These are phyloP conservation scores for Imleria badia DNA, from an alignment of 768 basidiomycete species.

Conservation along the genomic window DNA sequence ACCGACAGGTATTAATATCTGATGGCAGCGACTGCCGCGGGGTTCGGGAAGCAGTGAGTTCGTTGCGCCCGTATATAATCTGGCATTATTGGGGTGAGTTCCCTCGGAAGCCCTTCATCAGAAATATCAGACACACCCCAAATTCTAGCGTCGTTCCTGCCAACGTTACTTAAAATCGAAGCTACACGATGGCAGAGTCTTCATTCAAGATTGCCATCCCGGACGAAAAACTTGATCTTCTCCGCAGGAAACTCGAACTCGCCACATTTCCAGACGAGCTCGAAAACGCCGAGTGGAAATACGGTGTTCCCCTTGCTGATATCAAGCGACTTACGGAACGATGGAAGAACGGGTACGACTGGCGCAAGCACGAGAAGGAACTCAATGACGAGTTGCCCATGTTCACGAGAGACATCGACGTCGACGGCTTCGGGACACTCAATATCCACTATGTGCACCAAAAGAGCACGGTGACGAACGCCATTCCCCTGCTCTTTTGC, in stretches of 20 bases:
- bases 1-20: too few species aligned
- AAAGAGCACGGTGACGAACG: constrained; percentile 41
- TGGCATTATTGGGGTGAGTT: too few species aligned
- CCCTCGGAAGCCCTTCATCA: too few species aligned
- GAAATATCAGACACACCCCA: too few species aligned
- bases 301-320: constrained; percentile 51
- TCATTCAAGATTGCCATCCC: constrained; percentile 51
- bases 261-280: constrained; percentile 57
- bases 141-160: too few species aligned
- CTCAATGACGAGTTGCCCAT: constrained; percentile 55
- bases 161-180: too few species aligned
- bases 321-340: constrained; percentile 45
- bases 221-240: constrained; percentile 38
- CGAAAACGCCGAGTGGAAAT: constrained; percentile 47
- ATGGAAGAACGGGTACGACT: constrained; percentile 58
- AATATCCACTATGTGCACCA: constrained; percentile 62
- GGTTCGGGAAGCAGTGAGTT: too few species aligned
- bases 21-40: too few species aligned
- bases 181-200: constrained; percentile 30
- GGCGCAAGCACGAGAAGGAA: constrained; percentile 49
- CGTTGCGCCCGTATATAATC: too few species aligned
- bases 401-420: constrained; percentile 50
- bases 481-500: constrained; percentile 59
- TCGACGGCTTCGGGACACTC: constrained; percentile 46
- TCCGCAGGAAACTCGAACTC: constrained; percentile 48